Percentiles rank a stretch among this genome's conserved stretches.
Conservation (phyloP, 768 basidiomycete genomes). For the Leccinum variicolor region DNA sequence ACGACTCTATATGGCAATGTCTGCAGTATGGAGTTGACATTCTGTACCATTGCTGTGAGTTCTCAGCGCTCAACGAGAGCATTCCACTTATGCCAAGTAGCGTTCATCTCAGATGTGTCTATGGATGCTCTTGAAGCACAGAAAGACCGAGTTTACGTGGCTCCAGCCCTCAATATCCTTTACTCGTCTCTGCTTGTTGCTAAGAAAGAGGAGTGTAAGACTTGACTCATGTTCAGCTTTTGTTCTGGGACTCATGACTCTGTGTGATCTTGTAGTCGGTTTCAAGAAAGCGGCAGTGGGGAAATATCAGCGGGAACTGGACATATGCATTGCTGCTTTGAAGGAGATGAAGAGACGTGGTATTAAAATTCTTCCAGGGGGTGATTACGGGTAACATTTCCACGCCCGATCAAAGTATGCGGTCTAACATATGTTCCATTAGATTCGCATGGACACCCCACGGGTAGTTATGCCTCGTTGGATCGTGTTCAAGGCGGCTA, state of each 20-base stretch:
- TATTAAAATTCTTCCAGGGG: constrained; percentile 36
- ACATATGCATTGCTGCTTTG: constrained; percentile 30
- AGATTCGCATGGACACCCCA: constrained; percentile 33
- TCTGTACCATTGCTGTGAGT: constrained; percentile 27
- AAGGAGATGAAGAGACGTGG: constrained; percentile 37
- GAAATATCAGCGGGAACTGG: constrained; percentile 32
- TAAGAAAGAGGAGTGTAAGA: constrained; percentile 23
- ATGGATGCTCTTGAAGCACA: constrained; percentile 36
- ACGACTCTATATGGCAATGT: constrained; percentile 31
- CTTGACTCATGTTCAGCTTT: not conserved
- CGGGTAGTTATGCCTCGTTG: constrained; percentile 13
- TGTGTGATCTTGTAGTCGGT: constrained; percentile 9
- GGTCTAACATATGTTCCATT: not conserved
- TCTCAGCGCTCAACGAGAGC: not conserved
- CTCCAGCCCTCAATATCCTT: constrained; percentile 31
- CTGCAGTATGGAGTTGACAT: constrained; percentile 36
- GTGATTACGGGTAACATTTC: constrained; percentile 33
- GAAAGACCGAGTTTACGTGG: constrained; percentile 33
- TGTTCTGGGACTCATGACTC: not conserved
- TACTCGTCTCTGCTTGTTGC: constrained; percentile 27
- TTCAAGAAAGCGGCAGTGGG: constrained; percentile 14
- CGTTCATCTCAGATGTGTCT: constrained; percentile 35
- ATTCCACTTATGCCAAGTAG: constrained; percentile 15
- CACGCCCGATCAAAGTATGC: not conserved
- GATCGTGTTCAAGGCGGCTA: not conserved